Evolutionary conservation across 805 yeast species (phyloP), one percentile per base, ranked within the genome.

Genomic region (Suhomyces prunicola): DNA sequence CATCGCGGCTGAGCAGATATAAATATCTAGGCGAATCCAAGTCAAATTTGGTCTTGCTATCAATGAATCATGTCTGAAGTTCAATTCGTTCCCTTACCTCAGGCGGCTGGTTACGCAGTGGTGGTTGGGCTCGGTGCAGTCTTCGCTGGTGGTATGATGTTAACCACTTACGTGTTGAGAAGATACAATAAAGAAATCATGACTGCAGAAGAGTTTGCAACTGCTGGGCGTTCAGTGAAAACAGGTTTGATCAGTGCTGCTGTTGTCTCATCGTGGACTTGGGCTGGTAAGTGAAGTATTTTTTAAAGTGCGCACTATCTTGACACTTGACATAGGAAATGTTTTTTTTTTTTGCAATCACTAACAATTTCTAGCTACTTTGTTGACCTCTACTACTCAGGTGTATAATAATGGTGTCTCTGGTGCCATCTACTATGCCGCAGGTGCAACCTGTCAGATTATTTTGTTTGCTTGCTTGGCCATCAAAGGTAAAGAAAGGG

Each of bases 251-350:
- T 90, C 56, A 85, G 93, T 5, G 85, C 96, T 6, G 96, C 97
- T 6, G 97, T 92, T 29, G 97, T 91, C 7, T 85, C 93, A 10
- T 85, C 93, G 7, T 92, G 98, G 98, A 90, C 97, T 12, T 76
- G 80, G 80, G 72, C 77, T 40, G 77, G 77, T n/a, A 68, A 69
- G 54, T 52, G 27, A 22, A 31, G 4, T 26, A 24, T 24, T 22
- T 29, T 46, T 31, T n/a, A 26, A 12, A n/a, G 15, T 19, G 47
- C 39, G 24, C 39, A 5, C 8, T 29, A 6, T n/a, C 10, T 29
- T 45, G 46, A 24, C 27, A 24, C 46, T 24, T 17, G 12, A 17
- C 23, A 41, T 1, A 19, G 12, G 9, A 35, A 31, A 40, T n/a
- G n/a, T n/a, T 40, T 31, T 19, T 44, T 31, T 26, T n/a, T 26